Conservation (phyloP, 2,329 filamentous ascomycete genomes). For the Lachnum nothofagi region DNA sequence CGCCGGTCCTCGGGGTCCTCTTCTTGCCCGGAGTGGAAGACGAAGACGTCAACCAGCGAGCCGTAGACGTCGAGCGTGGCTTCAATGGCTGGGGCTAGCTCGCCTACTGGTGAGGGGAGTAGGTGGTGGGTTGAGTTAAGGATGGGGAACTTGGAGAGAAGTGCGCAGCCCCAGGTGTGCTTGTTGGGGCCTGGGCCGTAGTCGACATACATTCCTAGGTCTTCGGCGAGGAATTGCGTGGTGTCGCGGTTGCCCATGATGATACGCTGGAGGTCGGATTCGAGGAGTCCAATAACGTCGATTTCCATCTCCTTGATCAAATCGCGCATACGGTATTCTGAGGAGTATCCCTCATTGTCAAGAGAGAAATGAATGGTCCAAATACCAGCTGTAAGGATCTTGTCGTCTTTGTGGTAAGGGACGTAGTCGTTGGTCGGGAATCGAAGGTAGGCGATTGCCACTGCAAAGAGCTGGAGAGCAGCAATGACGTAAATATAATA, state of each 20-base stretch:
- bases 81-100: constrained; percentile 91
- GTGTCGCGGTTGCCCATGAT: constrained; percentile 99
- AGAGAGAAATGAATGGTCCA: constrained; percentile 99
- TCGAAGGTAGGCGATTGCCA: constrained; percentile 77
- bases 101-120: constrained; percentile 85
- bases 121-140: constrained; percentile 95
- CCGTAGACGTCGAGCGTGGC: constrained; percentile 95
- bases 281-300: constrained; percentile 92
- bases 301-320: constrained; percentile 89
- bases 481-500: constrained; percentile 69
- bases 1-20: constrained; percentile 90
- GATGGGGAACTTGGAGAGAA: constrained; percentile 96
- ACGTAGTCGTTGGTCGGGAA: constrained; percentile 91
- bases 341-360: constrained; percentile 98
- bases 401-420: constrained; percentile 82
- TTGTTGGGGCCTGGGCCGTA: constrained; percentile 97
- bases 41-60: constrained; percentile 83
- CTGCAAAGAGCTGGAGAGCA: constrained; percentile 73
- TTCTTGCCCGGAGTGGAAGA: constrained; percentile 98
- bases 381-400: constrained; percentile 86
- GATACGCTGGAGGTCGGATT: constrained; percentile 90
- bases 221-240: constrained; percentile 90
- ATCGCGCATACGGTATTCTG: constrained; percentile 88
- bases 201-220: constrained; percentile 97
- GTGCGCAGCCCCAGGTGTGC: constrained; percentile 91